Base-by-base conservation (phyloP, 208 protist genomes). In the Wallacemonas sp. region DNA sequence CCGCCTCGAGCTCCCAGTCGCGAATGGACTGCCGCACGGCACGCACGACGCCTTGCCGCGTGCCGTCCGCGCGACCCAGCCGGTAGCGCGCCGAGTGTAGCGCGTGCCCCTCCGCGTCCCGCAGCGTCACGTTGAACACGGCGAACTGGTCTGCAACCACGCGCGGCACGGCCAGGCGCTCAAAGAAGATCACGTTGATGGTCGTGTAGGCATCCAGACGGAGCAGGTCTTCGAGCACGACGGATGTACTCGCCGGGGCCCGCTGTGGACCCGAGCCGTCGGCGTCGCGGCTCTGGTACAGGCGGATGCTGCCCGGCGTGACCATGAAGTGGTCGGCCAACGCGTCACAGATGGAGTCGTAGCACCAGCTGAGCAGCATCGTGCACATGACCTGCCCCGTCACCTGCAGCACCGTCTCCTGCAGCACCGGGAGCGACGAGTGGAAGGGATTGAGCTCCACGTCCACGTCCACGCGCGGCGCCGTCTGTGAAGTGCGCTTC, bases 261-360 rank as follows among this genome's bases (percentile, higher is more conserved):
- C 10, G 55, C 33, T 36, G 63, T 28, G 72, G 74, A 22, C 7
- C 50, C 31, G 73, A 33, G 55, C 68, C 70, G 10, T 49, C 66
- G 4, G 61, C 65, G 63, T 55, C 72, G 42, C 45, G 20, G 50
- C 61, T 70, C 57, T 63, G 71, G 72, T 92, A 92, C 5, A 92
- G 65, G 32, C 80, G 86, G 20, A 92, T 72, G 55, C 64, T 75
- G 36, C 75, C 76, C 20, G 82, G 75, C 50, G 88, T 75, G 29
- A 61, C 63, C 28, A 52, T 74, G 32, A 76, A 57, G 8, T 26
- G 20, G 39, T 65, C 67, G 8, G 71, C 76, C 54, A 89, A 75
- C 0, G 68, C 66, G 33, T 85, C 77, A 63, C 86, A 89, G 10
- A 84, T 69, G 14, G 74, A 73, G 42, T 82, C 82, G 67, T 84